Conservation (phyloP, 2,329 filamentous ascomycete species). For the Elsinoe arachidis region DNA sequence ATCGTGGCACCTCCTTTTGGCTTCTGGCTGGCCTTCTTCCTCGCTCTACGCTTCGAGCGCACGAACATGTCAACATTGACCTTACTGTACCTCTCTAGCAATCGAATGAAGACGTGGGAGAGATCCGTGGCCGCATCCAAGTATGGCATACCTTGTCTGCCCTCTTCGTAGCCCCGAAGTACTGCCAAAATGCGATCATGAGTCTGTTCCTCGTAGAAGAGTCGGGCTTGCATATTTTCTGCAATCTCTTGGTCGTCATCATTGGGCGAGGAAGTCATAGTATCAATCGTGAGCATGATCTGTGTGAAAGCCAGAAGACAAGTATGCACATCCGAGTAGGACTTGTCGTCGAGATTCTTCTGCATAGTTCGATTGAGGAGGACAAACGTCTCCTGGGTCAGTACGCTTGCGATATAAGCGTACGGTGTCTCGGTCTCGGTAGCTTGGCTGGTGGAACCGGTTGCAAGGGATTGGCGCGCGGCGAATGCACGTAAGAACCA, state of each 20-base stretch:
- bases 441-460: conserved; percentile 26
- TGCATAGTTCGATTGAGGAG: conserved; percentile 78
- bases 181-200: conserved; percentile 80
- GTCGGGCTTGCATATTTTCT: conserved; percentile 88
- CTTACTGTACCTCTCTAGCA: conserved; percentile 88
- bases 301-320: conserved; percentile 93
- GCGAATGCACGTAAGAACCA: conserved; percentile 75
- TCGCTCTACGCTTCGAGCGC: conserved; percentile 65
- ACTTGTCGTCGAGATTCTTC: conserved; percentile 67
- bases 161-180: conserved; percentile 73
- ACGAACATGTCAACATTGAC: conserved; percentile 92
- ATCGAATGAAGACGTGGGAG: conserved; percentile 80
- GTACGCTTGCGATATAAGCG: conserved; percentile 75
- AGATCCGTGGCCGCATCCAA: conserved; percentile 87
- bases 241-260: conserved; percentile 98
- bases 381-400: conserved; percentile 93
- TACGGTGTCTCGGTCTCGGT: conserved; percentile 61
- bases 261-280: conserved; percentile 73
- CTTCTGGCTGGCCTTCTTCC: conserved; percentile 62
- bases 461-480: conserved; percentile 22
- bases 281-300: conserved; percentile 76
- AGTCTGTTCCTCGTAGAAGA: conserved; percentile 97
- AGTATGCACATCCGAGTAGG: conserved; percentile 77
- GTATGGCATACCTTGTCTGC: conserved; percentile 74
- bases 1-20: conserved; percentile 27